These are phyloP conservation scores for Voacanga thouarsii DNA, from an alignment of 257 asterid genomes.

Conservation along the genomic window DNA sequence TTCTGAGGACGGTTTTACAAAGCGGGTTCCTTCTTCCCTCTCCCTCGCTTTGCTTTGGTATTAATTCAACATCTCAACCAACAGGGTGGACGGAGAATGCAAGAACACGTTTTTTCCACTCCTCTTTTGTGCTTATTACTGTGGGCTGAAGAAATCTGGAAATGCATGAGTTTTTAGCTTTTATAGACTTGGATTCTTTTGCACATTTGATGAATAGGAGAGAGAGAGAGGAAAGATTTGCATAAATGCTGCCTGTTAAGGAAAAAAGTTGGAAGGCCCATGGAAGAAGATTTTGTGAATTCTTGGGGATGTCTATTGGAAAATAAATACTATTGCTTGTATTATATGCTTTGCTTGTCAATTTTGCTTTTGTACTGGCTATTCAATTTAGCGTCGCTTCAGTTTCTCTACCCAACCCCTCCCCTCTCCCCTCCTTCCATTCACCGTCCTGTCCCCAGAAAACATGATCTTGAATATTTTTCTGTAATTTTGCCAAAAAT, in stretches of 20 bases:
- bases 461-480: not conserved
- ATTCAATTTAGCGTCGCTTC: not conserved
- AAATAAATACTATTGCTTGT: not conserved
- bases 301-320: constrained; percentile 3
- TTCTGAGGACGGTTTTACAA: not conserved
- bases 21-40: not conserved
- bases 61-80: not conserved
- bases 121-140: not conserved
- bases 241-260: constrained; percentile 3
- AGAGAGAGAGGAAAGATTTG: not conserved
- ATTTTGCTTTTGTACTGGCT: not conserved
- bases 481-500: not conserved
- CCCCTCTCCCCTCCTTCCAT: too few relatives aligned
- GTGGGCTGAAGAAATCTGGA: constrained; percentile 1
- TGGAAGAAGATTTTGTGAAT: constrained; percentile 7
- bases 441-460: not conserved
- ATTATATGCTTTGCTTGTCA: constrained; percentile 5
- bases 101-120: constrained; percentile 5
- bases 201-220: constrained; percentile 1
- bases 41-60: not conserved
- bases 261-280: not conserved
- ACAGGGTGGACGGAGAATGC: not conserved
- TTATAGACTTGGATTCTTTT: constrained; percentile 3
- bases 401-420: not conserved
- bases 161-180: constrained; percentile 10